phyloP scores from a whole-genome alignment of 2,329 filamentous ascomycete species.

The Botrytis aclada region DNA sequence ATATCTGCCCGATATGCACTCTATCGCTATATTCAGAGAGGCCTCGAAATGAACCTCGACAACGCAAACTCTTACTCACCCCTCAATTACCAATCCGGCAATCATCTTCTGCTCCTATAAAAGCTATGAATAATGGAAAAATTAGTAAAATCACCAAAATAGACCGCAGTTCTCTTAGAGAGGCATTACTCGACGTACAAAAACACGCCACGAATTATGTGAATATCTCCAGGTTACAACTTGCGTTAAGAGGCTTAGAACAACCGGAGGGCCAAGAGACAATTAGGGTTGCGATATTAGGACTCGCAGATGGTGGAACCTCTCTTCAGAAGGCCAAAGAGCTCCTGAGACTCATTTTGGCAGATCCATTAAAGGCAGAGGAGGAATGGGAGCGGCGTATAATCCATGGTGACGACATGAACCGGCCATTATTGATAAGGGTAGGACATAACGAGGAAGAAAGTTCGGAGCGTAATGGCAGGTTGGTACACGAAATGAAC shows the following conservation, averaged over 20 bases:
- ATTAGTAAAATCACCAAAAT: neutral
- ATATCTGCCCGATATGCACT: conserved; percentile 33
- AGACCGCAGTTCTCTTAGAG: conserved; percentile 29
- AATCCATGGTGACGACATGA: conserved; percentile 41
- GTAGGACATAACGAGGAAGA: conserved; percentile 42
- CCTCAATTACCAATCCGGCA: conserved; percentile 21
- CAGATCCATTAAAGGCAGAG: conserved; percentile 63
- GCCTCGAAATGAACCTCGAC: conserved; percentile 14
- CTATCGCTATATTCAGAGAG: conserved; percentile 19
- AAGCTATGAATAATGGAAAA: neutral
- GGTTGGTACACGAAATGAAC: conserved; percentile 56
- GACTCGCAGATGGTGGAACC: conserved; percentile 40
- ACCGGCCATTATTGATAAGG: conserved; percentile 61
- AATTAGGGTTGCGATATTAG: conserved; percentile 57
- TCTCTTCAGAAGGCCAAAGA: conserved; percentile 53
- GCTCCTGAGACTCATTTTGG: conserved; percentile 66
- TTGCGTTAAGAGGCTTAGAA: conserved; percentile 64
- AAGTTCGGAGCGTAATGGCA: conserved; percentile 39
- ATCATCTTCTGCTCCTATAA: conserved; percentile 15
- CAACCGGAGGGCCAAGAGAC: conserved; percentile 55
- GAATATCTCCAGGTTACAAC: conserved; percentile 67
- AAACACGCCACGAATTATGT: conserved; percentile 59
- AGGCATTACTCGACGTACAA: conserved; percentile 56
- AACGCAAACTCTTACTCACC: conserved; percentile 17
- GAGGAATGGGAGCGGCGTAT: conserved; percentile 66